A percentile compares a stretch with the other conserved stretches of the same genome.
Evolutionary conservation across 2,329 filamentous ascomycete species (phyloP).

Genomic region (Botrytis deweyae): DNA sequence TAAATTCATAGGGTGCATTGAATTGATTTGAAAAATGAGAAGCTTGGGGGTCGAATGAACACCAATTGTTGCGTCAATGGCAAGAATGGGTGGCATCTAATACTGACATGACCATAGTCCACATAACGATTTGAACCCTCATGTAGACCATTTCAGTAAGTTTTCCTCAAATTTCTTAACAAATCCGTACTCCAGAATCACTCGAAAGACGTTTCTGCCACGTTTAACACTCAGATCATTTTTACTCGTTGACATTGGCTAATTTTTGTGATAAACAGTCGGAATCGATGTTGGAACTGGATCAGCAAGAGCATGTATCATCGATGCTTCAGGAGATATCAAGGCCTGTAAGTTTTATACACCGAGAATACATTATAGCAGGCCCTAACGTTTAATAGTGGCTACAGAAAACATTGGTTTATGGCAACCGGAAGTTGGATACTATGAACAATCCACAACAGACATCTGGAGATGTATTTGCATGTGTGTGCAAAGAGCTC

Average conservation of each 20-base stretch:
- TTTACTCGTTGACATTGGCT: neutral
- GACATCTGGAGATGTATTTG: constrained; percentile 98
- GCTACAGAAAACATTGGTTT: constrained; percentile 75
- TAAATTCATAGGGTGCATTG: neutral
- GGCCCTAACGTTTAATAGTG: constrained; percentile 41
- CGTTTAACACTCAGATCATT: neutral
- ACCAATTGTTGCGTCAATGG: neutral
- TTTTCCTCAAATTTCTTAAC: neutral
- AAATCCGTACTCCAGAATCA: neutral
- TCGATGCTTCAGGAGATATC: constrained; percentile 89
- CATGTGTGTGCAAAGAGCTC: constrained; percentile 77
- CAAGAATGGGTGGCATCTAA: neutral
- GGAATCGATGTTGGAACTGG: constrained; percentile 97
- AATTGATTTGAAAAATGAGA: neutral
- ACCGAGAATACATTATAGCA: constrained; percentile 7
- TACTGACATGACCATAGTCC: constrained; percentile 26
- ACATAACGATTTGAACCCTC: constrained; percentile 40
- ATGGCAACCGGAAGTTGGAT: constrained; percentile 74
- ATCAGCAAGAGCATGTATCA: constrained; percentile 92
- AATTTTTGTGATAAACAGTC: constrained; percentile 42
- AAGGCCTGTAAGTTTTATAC: constrained; percentile 47
- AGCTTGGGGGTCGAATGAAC: neutral
- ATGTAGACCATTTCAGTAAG: constrained; percentile 54
- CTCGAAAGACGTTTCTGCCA: neutral
- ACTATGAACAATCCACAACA: constrained; percentile 94